These are phyloP conservation scores for Lodderomyces elongisporus DNA, from an alignment of 1,139 yeast species.

Conservation along the genomic window DNA sequence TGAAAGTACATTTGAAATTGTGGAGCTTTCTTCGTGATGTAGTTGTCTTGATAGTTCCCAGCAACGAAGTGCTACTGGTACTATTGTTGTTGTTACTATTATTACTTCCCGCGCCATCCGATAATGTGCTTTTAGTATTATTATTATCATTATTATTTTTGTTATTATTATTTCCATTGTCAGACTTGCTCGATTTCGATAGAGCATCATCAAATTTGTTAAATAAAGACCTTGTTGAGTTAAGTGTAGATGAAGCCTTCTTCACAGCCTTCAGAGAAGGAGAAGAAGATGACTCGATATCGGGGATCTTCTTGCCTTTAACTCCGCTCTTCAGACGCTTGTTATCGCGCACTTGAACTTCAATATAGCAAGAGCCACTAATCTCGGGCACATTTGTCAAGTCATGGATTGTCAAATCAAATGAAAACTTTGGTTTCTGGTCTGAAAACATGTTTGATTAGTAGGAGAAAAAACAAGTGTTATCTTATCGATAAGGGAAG, in stretches of 20 bases:
- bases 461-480: no score
- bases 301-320: conserved; percentile 3
- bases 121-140: neutral
- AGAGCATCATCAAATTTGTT: conserved; percentile 10
- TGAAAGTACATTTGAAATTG: conserved; percentile 40
- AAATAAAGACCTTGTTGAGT: conserved; percentile 9
- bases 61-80: conserved; percentile 7
- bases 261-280: neutral
- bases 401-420: conserved; percentile 59
- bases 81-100: neutral
- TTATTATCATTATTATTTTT: neutral
- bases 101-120: neutral
- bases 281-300: conserved; percentile 6
- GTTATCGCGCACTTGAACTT: conserved; percentile 35
- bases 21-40: conserved; percentile 36
- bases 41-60: conserved; percentile 28
- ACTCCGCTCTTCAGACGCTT: conserved; percentile 9
- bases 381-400: conserved; percentile 79
- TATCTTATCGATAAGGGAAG: no score
- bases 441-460: conserved; percentile 9
- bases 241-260: conserved; percentile 6
- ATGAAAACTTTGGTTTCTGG: conserved; percentile 46
- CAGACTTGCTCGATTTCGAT: neutral
- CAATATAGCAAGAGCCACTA: conserved; percentile 62
- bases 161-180: conserved; percentile 1